Evolutionary conservation across 2,329 filamentous ascomycete genomes (phyloP), one percentile per base, ranked within the genome.

Genomic region (Metarhizium guizhouense): DNA sequence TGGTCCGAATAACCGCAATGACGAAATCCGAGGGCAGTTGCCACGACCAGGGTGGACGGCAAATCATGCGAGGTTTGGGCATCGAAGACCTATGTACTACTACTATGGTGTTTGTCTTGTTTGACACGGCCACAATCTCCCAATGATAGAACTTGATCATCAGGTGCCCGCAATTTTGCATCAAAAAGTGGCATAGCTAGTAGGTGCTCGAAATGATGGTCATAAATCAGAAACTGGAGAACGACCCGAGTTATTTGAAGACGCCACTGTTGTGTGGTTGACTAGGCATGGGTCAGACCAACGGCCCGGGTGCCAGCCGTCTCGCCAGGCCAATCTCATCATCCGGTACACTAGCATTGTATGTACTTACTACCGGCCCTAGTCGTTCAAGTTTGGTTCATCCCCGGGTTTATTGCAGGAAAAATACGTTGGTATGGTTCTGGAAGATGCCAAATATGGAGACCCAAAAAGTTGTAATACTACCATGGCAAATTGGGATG

Each of bases 271-370:
- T 25, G 25, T 25, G 25, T 25, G 25, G 25, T 25, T 25, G 25
- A 25, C 25, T 25, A 25, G 25, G 51, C 42, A 54, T 56, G 62
- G 61, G 64, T 61, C 65, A 63, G 60, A 47, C 58, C 61, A 67
- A 66, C 67, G 67, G 67, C 61, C 67, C 67, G 67, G 67, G 66
- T 67, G 64, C 59, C 63, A 69, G 67, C 67, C 67, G 67, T 69
- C 60, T 67, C 63, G 66, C 59, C 65, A 66, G 59, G 57, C 61
- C 63, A 61, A 63, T 59, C 63, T 58, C 57, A 58, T 61, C 60
- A 64, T 66, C 61, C 10, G 61, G 63, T 43, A 34, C 6, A 34
- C 32, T 34, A 11, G 32, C 10, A 7, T 34, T 7, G 32, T 11
- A 7, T 8, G 7, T 34, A 11, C 7, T 25, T 11, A 34, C 6